These are phyloP conservation scores for Sugiyamaella castrensis DNA, from an alignment of 1,139 yeast species.

Conservation along the genomic window DNA sequence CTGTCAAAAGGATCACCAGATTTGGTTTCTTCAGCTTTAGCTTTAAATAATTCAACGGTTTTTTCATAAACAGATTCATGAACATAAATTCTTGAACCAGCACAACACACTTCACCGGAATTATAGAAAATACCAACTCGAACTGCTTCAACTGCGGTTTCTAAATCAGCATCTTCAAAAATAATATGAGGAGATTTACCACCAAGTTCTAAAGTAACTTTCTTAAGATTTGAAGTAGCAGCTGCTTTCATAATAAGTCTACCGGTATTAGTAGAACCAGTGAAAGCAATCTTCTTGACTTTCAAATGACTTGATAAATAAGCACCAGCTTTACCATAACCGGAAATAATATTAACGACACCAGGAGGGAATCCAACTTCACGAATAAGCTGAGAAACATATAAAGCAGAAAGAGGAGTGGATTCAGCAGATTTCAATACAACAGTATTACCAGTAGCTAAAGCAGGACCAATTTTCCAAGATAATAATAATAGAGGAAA, in stretches of 20 bases:
- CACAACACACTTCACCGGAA: constrained; percentile 85
- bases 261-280: constrained; percentile 81
- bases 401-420: constrained; percentile 74
- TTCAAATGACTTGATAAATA: constrained; percentile 66
- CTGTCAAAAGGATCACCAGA: constrained; percentile 75
- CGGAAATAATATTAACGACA: constrained; percentile 72
- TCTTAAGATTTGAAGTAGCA: constrained; percentile 65
- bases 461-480: constrained; percentile 73
- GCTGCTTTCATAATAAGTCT: constrained; percentile 67
- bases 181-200: constrained; percentile 82
- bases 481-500: constrained; percentile 77
- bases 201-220: constrained; percentile 79
- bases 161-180: constrained; percentile 68
- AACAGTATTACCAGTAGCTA: constrained; percentile 74
- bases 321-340: constrained; percentile 75
- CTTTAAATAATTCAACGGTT: constrained; percentile 57
- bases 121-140: constrained; percentile 67
- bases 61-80: constrained; percentile 72
- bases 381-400: constrained; percentile 56
- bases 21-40: constrained; percentile 46
- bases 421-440: constrained; percentile 76
- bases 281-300: constrained; percentile 78
- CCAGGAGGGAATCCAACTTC: constrained; percentile 81
- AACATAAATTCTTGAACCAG: constrained; percentile 78
- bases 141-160: constrained; percentile 57